Evolutionary conservation across 2,329 filamentous ascomycete genomes (phyloP), one percentile per base, ranked within the genome.

Genomic region (Akanthomyces uredinophilus): DNA sequence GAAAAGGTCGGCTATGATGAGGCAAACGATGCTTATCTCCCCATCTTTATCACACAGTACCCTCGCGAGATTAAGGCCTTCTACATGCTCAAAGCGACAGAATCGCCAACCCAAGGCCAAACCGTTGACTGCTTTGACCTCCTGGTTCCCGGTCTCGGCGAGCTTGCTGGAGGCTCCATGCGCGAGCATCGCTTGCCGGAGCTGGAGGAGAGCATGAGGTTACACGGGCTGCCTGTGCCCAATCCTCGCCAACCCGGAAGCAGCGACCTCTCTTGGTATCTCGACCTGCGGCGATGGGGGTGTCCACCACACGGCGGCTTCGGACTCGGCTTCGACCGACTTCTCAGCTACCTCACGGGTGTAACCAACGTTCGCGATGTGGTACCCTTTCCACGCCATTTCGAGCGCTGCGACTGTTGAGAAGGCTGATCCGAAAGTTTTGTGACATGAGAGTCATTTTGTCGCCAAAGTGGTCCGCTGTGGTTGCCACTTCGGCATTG

Each of bases 81-180:
- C 76, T 99, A 83, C 73, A 83, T 83, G 81, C 77, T 74, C 47
- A 75, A 76, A 59, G 76, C 73, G 14, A 65, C 67, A 24, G 64
- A 69, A 1, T 66, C 69, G 14, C 69, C 70, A 10, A 29, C 66
- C 5, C 66, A 71, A 51, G 72, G 74, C 51, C 68, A 71, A 52
- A 96, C 92, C 5, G 92, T 92, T 14, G 91, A 92, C 64, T 96
- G 92, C 76, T 97, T 97, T 72, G 93, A 97, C 73, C 83, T 97
- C 53, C 80, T 97, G 18, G 87, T 96, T 18, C 92, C 92, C 18
- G 90, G 92, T 63, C 82, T 94, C 62, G 92, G 91, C 71, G 93
- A 97, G 76, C 84, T 96, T 54, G 91, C 89, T 2, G 93, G 93
- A 29, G 93, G 93, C 41, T 96, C 92, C 4, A 86, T 96, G 80